These are phyloP conservation scores for Dactylorhiza incarnata DNA, from an alignment of 106 monocot species.

Conservation along the genomic window DNA sequence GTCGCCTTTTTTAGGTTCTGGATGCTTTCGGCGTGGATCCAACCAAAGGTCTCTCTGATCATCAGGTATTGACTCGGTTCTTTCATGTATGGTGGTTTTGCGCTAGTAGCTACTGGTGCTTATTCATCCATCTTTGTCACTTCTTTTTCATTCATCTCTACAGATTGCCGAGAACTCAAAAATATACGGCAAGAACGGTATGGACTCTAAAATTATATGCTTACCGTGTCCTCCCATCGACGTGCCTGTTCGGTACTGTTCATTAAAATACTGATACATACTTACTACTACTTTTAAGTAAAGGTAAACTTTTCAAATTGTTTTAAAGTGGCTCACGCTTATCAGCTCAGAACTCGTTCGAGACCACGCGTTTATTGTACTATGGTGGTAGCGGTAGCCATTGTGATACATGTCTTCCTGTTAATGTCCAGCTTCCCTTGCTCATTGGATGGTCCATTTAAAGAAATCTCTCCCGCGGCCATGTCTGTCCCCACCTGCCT, in stretches of 20 bases:
- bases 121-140: neutral
- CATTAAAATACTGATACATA: neutral
- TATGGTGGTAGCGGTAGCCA: no score
- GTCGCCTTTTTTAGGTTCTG: conserved; percentile 42
- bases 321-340: no score
- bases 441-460: no score
- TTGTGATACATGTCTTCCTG: no score
- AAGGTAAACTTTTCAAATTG: no score
- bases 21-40: conserved; percentile 89
- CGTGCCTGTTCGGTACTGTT: neutral
- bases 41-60: conserved; percentile 68
- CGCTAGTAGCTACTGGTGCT: neutral
- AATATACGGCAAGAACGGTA: conserved; percentile 81
- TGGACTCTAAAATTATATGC: neutral
- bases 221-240: neutral
- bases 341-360: no score
- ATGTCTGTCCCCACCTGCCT: no score
- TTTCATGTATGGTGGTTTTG: neutral
- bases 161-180: conserved; percentile 66
- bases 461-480: no score
- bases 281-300: neutral
- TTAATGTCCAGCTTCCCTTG: no score
- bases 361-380: no score
- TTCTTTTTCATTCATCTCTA: neutral
- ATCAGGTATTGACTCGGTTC: conserved; percentile 37